Evolutionary conservation across 177 flowering plant species (phyloP).

Genomic region (Vitis hybrid): DNA sequence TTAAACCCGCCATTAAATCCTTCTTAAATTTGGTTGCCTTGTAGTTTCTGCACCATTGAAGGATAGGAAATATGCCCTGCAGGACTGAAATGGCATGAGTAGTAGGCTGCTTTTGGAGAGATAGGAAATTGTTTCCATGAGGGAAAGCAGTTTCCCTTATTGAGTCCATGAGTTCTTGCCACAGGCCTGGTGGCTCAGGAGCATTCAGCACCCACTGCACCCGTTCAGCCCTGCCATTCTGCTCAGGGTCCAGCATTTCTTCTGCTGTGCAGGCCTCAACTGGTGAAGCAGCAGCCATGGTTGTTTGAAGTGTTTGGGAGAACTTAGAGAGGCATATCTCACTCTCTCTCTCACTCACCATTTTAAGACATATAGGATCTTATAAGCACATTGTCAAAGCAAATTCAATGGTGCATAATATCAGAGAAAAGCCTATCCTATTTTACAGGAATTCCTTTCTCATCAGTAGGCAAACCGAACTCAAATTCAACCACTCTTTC

Average conservation of each 20-base stretch:
- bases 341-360: slow-evolving; percentile 2
- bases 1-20: slow-evolving; percentile 68
- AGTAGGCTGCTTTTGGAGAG: slow-evolving; percentile 14
- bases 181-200: slow-evolving; percentile 49
- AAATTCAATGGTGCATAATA: neutral
- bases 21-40: slow-evolving; percentile 37
- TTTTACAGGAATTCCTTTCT: neutral
- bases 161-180: slow-evolving; percentile 28
- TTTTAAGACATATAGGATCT: neutral
- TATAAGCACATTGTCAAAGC: neutral
- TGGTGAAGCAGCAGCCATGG: slow-evolving; percentile 9
- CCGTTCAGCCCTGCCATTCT: slow-evolving; percentile 13
- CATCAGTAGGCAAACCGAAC: neutral
- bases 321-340: slow-evolving; percentile 18
- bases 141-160: slow-evolving; percentile 25
- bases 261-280: neutral
- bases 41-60: slow-evolving; percentile 46
- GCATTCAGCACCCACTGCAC: slow-evolving; percentile 39
- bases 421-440: neutral
- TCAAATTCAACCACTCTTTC: neutral
- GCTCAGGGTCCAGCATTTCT: slow-evolving; percentile 16
- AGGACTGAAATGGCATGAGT: slow-evolving; percentile 14
- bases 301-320: slow-evolving; percentile 46
- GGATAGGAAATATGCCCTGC: slow-evolving; percentile 49
- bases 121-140: slow-evolving; percentile 9